Conservation (phyloP, 768 basidiomycete genomes). For the Tylopilus plumbeoviolaceoides region DNA sequence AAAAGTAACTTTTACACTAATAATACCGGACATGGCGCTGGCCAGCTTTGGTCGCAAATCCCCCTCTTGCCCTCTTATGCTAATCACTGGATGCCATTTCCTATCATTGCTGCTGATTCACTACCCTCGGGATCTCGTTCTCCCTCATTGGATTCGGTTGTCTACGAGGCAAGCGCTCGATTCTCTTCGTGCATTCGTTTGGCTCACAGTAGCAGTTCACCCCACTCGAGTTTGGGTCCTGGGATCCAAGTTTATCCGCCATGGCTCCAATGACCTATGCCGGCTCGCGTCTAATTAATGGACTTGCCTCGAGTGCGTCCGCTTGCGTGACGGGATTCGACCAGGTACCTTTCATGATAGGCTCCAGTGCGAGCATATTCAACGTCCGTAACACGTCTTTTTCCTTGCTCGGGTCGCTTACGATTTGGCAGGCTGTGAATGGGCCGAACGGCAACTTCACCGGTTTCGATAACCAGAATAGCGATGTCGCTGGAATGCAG, state of each 20-base stretch:
- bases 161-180: conserved; percentile 49
- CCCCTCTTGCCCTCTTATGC: conserved; percentile 48
- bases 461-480: conserved; percentile 9
- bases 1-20: conserved; percentile 58
- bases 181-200: conserved; percentile 9
- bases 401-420: neutral
- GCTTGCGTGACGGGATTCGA: conserved; percentile 74
- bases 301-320: conserved; percentile 47
- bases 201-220: conserved; percentile 40
- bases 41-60: conserved; percentile 63
- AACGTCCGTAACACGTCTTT: conserved; percentile 37
- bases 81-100: conserved; percentile 54
- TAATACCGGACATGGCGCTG: conserved; percentile 62
- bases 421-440: conserved; percentile 45
- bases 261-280: conserved; percentile 60
- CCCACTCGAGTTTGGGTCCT: conserved; percentile 69
- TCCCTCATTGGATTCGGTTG: conserved; percentile 42
- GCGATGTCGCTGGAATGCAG: conserved; percentile 32
- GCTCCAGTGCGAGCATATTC: conserved; percentile 67
- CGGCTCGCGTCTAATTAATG: conserved; percentile 63
- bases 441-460: conserved; percentile 36
- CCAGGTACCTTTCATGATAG: conserved; percentile 71
- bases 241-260: conserved; percentile 67
- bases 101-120: conserved; percentile 60
- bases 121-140: conserved; percentile 42